Percentiles rank a stretch among this genome's conserved stretches.
Evolutionary conservation across 2,329 filamentous ascomycete genomes (phyloP).

Genomic region (Fusarium staphyleae): DNA sequence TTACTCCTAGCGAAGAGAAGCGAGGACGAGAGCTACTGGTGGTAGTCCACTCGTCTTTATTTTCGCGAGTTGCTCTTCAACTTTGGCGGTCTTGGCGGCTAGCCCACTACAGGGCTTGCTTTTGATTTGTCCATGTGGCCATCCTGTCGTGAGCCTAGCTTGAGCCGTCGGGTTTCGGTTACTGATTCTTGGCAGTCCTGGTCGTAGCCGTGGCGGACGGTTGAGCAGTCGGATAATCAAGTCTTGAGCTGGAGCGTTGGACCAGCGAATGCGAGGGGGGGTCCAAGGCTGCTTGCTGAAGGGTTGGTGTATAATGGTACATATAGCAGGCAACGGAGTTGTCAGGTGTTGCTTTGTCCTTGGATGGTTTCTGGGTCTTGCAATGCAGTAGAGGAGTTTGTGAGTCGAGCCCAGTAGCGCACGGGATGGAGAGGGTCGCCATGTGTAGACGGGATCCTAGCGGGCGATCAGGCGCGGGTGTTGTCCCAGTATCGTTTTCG

Average conservation of each 20-base stretch:
- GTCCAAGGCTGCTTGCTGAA: background rate
- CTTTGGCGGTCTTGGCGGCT: constrained; percentile 12
- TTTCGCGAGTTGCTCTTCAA: constrained; percentile 2
- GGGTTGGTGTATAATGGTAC: background rate
- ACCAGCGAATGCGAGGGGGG: background rate
- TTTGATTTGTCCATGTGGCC: constrained; percentile 11
- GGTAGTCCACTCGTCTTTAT: constrained; percentile 1
- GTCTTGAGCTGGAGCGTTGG: background rate
- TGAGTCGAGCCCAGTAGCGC: constrained; percentile 1
- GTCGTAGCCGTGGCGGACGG: constrained; percentile 3
- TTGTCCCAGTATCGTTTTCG: constrained; percentile 63
- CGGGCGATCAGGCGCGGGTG: constrained; percentile 44
- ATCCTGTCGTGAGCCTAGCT: constrained; percentile 10
- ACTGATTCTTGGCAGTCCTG: constrained; percentile 12
- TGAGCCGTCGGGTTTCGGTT: constrained; percentile 23
- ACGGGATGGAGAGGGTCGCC: constrained; percentile 4
- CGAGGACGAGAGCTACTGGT: background rate
- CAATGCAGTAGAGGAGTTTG: background rate
- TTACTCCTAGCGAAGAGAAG: constrained; percentile 8
- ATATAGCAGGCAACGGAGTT: background rate
- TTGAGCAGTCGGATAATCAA: constrained; percentile 17
- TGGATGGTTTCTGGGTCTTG: background rate
- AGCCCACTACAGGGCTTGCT: constrained; percentile 6
- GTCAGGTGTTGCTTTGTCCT: background rate
- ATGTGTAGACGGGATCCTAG: constrained; percentile 12